Evolutionary conservation across 768 basidiomycete genomes (phyloP), one percentile per base, ranked within the genome.

Genomic region (Guyanaporus albipodus): DNA sequence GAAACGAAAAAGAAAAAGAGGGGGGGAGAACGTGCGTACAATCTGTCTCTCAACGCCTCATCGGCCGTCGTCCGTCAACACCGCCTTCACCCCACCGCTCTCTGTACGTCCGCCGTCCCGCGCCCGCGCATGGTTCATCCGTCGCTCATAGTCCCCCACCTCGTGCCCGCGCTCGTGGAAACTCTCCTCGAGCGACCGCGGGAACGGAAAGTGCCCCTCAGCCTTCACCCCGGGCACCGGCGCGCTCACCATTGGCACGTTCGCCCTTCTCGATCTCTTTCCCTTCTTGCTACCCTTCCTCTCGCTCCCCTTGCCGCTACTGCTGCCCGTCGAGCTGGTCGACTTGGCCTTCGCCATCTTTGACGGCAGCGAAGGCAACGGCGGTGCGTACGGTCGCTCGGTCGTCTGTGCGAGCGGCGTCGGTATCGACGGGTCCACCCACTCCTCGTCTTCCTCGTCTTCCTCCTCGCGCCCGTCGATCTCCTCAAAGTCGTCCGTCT

Each of bases 31-130:
- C 48, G 26, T 22, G 18, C 24, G 36, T 24, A 24, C 28, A 28
- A 50, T 45, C 37, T 43, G 23, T 39, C n/a, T n/a, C n/a, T n/a
- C n/a, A n/a, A n/a, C n/a, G n/a, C 51, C 36, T 60, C 50, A 61
- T 18, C 52, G 50, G 27, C 48, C 48, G 22, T 64, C 67, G 54
- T 77, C 70, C 54, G 77, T 75, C 61, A 83, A 63, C 38, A 89
- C 73, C 10, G 84, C 88, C 58, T 80, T 83, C 24, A 91, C 85
- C n/a, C 88, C 88, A 2, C 87, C 87, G 58, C 87, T 91, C 70
- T 88, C 85, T 51, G 88, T 91, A 55, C 87, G 72, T 31, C 88
- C 88, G 3, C 88, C 87, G 64, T 90, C 85, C 47, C 86, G 73
- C 38, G 82, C 88, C 33, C 84, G 77, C 22, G 82, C 77, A 4